Evolutionary conservation across 148 eudicot species (phyloP), one percentile per base, ranked within the genome.

Genomic region (Camellia japonica): DNA sequence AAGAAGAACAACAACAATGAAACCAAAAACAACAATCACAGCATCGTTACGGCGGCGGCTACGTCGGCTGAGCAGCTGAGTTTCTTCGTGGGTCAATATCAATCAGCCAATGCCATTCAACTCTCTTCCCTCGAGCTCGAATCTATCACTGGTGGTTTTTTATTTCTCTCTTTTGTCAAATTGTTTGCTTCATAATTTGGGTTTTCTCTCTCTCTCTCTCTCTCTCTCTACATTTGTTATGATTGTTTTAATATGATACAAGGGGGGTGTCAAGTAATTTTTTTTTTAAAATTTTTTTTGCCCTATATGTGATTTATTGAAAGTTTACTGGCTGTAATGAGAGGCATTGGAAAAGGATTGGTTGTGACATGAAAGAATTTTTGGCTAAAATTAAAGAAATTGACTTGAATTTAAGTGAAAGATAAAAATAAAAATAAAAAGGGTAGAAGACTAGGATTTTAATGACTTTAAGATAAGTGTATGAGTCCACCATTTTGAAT

Each of bases 41-140:
- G 75, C 42, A 79, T 13, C 19, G 62, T 79, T n/a, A 15, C 62
- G 62, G 44, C 77, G 43, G 68, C 67, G 42, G 52, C 78, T 2
- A 75, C 90, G 13, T 83, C 89, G 6, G 75, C 85, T 72, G 89
- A 86, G 83, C 95, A 87, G 75, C 87, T 92, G 41, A 78, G 80
- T 14, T 95, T 89, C 73, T 90, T 95, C 64, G 44, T 89, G 18
- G 82, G 82, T 16, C 93, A 90, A 68, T 90, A 87, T 82, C 90
- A 92, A 78, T 86, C 90, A n/a, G 87, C 94, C 7, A 90, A 88
- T 83, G 84, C 78, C 61, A 67, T 85, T 68, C 91, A 82, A 64
- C 88, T 95, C 10, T 95, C 98, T n/a, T 87, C 93, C 60, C 87
- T 93, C 30, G 98, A 95, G 84, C 87, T 91, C 47, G 97, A 91